phyloP scores from a whole-genome alignment of 495 filamentous ascomycete species.

The Hypoxylon cercidicola region DNA sequence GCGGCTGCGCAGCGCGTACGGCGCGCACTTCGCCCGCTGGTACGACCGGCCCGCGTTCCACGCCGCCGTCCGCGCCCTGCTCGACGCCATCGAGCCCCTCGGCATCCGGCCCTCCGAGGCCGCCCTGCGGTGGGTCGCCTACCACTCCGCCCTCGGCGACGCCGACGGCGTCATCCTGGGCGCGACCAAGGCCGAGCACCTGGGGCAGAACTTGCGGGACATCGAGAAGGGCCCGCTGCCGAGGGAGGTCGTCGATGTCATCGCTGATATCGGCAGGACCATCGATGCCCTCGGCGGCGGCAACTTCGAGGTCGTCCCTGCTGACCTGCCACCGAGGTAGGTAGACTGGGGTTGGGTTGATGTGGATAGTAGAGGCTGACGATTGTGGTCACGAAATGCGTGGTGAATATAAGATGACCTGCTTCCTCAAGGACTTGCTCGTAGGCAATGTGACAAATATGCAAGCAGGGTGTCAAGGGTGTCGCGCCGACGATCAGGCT shows the following conservation, averaged over 20 bases:
- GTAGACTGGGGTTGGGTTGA: too few relatives aligned
- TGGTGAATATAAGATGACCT: too few relatives aligned
- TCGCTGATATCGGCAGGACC: conserved; percentile 15
- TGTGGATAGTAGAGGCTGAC: too few relatives aligned
- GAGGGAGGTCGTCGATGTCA: conserved; percentile 15
- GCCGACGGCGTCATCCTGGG: conserved; percentile 67
- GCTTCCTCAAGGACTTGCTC: too few relatives aligned
- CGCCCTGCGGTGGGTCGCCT: conserved; percentile 65
- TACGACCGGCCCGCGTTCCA: conserved; percentile 57
- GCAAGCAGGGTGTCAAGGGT: too few relatives aligned
- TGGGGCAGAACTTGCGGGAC: conserved; percentile 63
- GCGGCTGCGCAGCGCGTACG: conserved; percentile 24
- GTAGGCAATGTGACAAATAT: too few relatives aligned
- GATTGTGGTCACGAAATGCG: too few relatives aligned
- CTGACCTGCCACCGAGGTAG: conserved; percentile 13
- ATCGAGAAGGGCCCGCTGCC: conserved; percentile 65
- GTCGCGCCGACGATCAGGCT: too few relatives aligned
- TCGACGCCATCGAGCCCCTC: conserved; percentile 15
- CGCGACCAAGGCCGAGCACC: conserved; percentile 59
- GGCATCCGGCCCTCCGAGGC: conserved; percentile 55
- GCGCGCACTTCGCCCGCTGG: conserved; percentile 10
- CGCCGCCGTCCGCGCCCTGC: conserved; percentile 50
- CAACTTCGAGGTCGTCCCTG: conserved; percentile 15
- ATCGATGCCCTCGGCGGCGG: conserved; percentile 22
- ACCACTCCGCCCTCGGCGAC: conserved; percentile 58